These are phyloP conservation scores for Penicillium pulvis DNA, from an alignment of 495 filamentous ascomycete genomes.

Conservation along the genomic window DNA sequence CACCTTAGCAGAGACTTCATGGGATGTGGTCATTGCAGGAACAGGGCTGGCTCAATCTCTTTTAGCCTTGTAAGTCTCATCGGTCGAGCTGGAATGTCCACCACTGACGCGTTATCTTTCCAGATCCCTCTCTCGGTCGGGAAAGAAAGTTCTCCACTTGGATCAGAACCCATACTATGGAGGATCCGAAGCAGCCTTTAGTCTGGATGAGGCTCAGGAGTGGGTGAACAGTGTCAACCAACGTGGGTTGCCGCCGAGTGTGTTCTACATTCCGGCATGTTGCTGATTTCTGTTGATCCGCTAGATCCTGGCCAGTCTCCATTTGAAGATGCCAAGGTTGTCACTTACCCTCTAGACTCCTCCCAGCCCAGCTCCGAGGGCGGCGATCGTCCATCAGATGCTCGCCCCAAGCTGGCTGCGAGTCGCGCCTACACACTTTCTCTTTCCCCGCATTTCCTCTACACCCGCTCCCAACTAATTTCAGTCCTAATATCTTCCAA, in stretches of 20 bases:
- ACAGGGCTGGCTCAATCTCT: conserved; percentile 90
- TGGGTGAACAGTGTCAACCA: conserved; percentile 63
- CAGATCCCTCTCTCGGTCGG: conserved; percentile 86
- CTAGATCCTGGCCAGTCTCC: conserved; percentile 36
- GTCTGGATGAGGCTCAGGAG: conserved; percentile 74
- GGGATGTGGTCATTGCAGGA: conserved; percentile 91
- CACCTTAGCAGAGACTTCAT: conserved; percentile 72
- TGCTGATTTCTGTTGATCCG: conserved; percentile 30
- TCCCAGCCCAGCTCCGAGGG: conserved; percentile 5
- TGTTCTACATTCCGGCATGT: conserved; percentile 8
- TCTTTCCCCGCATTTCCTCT: conserved; percentile 83
- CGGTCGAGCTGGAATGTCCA: conserved; percentile 44
- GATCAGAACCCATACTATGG: conserved; percentile 90
- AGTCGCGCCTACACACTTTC: conserved; percentile 82
- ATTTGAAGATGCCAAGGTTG: conserved; percentile 44
- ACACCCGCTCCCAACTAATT: conserved; percentile 76
- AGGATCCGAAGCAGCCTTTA: conserved; percentile 81
- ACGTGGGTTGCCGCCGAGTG: conserved; percentile 36
- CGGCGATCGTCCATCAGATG: conserved; percentile 10
- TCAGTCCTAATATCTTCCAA: conserved; percentile 80
- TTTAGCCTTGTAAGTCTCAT: conserved; percentile 77
- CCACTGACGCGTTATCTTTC: conserved; percentile 45
- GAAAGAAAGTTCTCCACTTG: conserved; percentile 88
- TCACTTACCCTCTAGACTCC: conserved; percentile 20
- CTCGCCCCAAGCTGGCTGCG: conserved; percentile 50